phyloP scores from a whole-genome alignment of 371 early-diverging fungal genomes.

The Mucor racemosus region DNA sequence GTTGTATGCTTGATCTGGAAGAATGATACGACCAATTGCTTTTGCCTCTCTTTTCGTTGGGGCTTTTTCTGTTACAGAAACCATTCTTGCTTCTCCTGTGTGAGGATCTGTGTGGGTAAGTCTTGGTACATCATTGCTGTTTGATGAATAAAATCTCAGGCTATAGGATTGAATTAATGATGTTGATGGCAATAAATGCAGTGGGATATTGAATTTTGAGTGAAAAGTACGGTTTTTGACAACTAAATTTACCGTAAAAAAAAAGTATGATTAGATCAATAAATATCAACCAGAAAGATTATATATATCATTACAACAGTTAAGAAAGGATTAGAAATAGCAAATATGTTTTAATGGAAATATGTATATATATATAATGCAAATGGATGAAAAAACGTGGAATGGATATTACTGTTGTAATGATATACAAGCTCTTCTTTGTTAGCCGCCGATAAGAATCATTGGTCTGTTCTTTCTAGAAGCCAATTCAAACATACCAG shows the following conservation, averaged over 20 bases:
- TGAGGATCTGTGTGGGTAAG: conserved; percentile 80
- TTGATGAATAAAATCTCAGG: conserved; percentile 9
- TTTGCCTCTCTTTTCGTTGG: conserved; percentile 73
- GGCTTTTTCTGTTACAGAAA: conserved; percentile 75
- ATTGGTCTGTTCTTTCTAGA: conserved; percentile 90
- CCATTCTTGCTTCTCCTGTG: conserved; percentile 84
- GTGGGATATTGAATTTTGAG: neutral
- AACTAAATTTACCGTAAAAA: neutral
- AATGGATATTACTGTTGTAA: conserved; percentile 1
- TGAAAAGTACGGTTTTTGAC: neutral
- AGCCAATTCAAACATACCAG: conserved; percentile 86
- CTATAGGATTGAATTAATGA: neutral
- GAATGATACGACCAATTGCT: conserved; percentile 71
- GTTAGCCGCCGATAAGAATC: conserved; percentile 92
- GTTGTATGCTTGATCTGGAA: conserved; percentile 65
- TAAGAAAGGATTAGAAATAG: neutral
- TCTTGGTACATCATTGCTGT: conserved; percentile 16
- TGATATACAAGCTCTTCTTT: neutral
- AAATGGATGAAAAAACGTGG: neutral
- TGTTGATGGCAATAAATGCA: neutral
- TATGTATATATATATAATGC: neutral
- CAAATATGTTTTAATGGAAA: conserved; percentile 5
- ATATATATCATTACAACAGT: conserved; percentile 22
- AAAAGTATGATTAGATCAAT: neutral
- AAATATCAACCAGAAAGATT: neutral